Evolutionary conservation across 306 rosid genomes (phyloP).

Genomic region (Vigna angularis): DNA sequence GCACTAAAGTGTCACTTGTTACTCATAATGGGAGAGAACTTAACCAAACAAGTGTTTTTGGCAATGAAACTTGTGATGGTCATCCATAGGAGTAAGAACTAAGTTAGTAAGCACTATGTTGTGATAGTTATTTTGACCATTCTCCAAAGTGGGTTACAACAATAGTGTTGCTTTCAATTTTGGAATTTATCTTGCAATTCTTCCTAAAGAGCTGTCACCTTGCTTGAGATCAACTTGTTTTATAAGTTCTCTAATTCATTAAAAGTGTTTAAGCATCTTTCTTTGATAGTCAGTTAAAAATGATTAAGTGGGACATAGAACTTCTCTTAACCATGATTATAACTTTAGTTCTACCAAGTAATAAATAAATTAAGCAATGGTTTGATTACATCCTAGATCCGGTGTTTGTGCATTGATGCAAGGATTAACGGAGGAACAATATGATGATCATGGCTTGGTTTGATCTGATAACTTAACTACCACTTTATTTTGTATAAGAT

Average conservation of each 20-base stretch:
- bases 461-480: conserved; percentile 12
- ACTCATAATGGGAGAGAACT: conserved; percentile 20
- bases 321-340: neutral
- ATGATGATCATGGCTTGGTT: neutral
- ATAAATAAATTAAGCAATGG: neutral
- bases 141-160: neutral
- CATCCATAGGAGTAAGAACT: conserved; percentile 32
- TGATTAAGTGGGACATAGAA: neutral
- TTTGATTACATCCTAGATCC: neutral
- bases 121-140: conserved; percentile 16
- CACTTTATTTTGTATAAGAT: neutral
- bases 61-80: conserved; percentile 5
- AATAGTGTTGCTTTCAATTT: conserved; percentile 19
- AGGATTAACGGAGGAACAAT: neutral
- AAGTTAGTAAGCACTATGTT: neutral
- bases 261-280: neutral
- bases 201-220: neutral
- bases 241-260: neutral
- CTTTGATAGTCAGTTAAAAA: neutral
- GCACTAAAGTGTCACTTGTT: conserved; percentile 1
- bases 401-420: conserved; percentile 2
- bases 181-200: conserved; percentile 23
- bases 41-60: conserved; percentile 9
- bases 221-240: neutral
- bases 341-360: neutral